Conservation (phyloP, 805 yeast species). For the Sugiyamaella marilandica region DNA sequence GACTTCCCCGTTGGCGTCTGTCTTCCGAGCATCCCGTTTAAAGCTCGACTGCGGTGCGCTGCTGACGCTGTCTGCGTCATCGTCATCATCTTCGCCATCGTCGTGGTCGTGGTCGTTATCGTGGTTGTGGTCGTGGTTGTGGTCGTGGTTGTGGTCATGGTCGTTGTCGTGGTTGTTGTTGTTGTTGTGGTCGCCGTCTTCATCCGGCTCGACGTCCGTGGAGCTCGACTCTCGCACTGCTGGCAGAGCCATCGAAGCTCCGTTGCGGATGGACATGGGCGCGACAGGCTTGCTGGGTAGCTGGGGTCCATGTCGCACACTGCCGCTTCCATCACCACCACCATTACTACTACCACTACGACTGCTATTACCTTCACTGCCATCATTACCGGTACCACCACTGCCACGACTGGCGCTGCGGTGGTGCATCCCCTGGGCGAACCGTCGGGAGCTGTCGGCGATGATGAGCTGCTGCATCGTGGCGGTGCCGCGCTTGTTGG, state of each 20-base stretch:
- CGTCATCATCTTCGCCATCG: background rate
- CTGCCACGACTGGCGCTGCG: background rate
- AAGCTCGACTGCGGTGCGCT: no score
- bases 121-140: no score
- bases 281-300: slow-evolving; percentile 6
- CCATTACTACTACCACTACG: slow-evolving; percentile 4
- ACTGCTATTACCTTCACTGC: background rate
- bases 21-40: no score
- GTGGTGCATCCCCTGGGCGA: no score
- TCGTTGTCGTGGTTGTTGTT: no score
- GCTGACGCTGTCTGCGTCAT: no score
- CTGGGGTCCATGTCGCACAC: background rate
- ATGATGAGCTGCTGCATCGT: background rate
- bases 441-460: background rate
- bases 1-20: background rate
- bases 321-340: background rate
- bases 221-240: slow-evolving; percentile 12
- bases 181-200: background rate
- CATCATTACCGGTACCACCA: background rate
- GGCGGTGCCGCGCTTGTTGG: slow-evolving; percentile 3
- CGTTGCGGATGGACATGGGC: slow-evolving; percentile 10
- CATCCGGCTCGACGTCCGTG: slow-evolving; percentile 18
- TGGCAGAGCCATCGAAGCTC: background rate
- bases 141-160: no score
- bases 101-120: slow-evolving; percentile 1